Percentiles rank a stretch among this genome's conserved stretches.
These are phyloP conservation scores for Sinapis alba DNA, from an alignment of 441 rosid species.

Conservation along the genomic window DNA sequence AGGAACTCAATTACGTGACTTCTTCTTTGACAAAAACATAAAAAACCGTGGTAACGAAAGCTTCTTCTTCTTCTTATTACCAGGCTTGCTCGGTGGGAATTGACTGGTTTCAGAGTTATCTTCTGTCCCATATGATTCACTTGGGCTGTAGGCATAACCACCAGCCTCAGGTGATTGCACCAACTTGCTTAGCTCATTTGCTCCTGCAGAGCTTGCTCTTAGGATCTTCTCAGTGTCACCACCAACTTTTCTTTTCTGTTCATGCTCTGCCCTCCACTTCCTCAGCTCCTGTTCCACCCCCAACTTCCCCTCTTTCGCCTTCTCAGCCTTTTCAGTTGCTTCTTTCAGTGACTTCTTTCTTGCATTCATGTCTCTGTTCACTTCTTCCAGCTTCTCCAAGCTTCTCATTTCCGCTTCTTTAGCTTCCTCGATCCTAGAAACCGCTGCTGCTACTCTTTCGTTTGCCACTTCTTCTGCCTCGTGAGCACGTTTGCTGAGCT, in stretches of 20 bases:
- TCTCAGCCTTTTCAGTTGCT: constrained; percentile 83
- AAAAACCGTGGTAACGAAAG: constrained; percentile 68
- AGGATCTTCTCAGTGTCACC: constrained; percentile 45
- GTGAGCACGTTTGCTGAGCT: constrained; percentile 80
- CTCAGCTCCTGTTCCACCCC: constrained; percentile 89
- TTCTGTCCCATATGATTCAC: constrained; percentile 38
- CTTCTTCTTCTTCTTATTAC: constrained; percentile 81
- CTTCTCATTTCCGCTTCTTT: constrained; percentile 67
- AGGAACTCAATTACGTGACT: constrained; percentile 46
- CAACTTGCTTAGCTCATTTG: constrained; percentile 42
- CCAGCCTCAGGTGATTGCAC: constrained; percentile 34
- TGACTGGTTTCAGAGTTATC: constrained; percentile 45
- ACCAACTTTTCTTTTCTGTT: constrained; percentile 66
- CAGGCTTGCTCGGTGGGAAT: constrained; percentile 45
- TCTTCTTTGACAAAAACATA: constrained; percentile 70
- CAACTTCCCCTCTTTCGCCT: constrained; percentile 83
- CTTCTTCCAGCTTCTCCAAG: constrained; percentile 68
- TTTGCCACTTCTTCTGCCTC: constrained; percentile 87
- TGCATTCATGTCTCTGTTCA: constrained; percentile 59
- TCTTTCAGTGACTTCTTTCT: constrained; percentile 65
- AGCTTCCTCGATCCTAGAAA: constrained; percentile 76
- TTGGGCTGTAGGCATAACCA: constrained; percentile 41
- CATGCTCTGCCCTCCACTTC: constrained; percentile 87
- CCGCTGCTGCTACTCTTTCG: constrained; percentile 67
- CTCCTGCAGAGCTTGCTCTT: constrained; percentile 47